phyloP scores from a whole-genome alignment of 2,329 filamentous ascomycete species.

The Annulohypoxylon truncatum region DNA sequence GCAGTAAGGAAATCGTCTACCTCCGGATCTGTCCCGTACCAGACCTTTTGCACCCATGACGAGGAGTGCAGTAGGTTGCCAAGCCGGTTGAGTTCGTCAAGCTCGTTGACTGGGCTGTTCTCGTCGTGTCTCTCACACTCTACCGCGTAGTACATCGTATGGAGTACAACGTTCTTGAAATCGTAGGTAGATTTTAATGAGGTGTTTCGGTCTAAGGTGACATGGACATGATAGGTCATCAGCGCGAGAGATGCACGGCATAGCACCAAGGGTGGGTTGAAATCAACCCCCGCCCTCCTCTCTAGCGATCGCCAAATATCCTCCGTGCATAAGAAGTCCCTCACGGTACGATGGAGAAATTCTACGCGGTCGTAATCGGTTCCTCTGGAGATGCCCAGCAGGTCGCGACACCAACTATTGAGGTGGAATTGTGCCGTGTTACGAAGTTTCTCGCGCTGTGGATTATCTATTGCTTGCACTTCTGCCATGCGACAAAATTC shows the following conservation, averaged over 20 bases:
- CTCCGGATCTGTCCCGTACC: neutral
- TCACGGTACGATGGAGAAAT: slow-evolving; percentile 3
- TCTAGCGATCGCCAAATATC: neutral
- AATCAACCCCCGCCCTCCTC: slow-evolving; percentile 2
- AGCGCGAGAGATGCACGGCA: slow-evolving; percentile 2
- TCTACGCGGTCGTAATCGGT: neutral
- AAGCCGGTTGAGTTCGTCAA: neutral
- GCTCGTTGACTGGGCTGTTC: neutral
- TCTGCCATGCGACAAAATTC: neutral
- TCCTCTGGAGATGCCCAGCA: neutral
- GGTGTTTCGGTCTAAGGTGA: neutral
- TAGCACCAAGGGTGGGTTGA: slow-evolving; percentile 1
- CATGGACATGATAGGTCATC: neutral
- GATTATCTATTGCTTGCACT: neutral
- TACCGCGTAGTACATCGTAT: slow-evolving; percentile 5
- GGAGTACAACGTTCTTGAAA: neutral
- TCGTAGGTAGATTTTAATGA: neutral
- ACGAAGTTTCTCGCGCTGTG: neutral
- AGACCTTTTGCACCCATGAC: neutral
- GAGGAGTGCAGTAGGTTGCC: neutral
- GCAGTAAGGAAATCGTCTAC: slow-evolving; percentile 1
- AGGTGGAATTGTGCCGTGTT: neutral
- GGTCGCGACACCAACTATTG: slow-evolving; percentile 9
- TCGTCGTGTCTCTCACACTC: slow-evolving; percentile 8
- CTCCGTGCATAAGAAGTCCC: neutral